Evolutionary conservation across 2,329 filamentous ascomycete species (phyloP).

Genomic region (Diaporthe sp.): DNA sequence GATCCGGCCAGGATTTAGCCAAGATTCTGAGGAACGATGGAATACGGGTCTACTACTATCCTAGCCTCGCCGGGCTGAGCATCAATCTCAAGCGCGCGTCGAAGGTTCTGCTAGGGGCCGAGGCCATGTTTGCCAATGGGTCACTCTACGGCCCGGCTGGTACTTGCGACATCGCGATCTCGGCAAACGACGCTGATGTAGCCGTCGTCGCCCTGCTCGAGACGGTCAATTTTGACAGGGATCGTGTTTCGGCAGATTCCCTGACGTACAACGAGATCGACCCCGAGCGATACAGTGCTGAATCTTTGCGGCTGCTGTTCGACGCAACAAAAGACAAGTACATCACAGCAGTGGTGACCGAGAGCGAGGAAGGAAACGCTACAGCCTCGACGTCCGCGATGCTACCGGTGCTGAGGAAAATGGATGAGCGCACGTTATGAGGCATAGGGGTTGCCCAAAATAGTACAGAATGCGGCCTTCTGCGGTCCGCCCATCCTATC

Average conservation of each 20-base stretch:
- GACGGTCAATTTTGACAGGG: constrained; percentile 91
- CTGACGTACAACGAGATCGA: constrained; percentile 95
- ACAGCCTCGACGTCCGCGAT: constrained; percentile 89
- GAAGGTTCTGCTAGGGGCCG: constrained; percentile 86
- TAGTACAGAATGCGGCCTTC: neutral
- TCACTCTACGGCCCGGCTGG: constrained; percentile 89
- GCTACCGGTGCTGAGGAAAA: constrained; percentile 71
- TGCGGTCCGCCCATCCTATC: neutral
- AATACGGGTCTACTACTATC: constrained; percentile 84
- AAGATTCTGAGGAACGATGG: constrained; percentile 77
- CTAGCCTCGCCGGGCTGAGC: constrained; percentile 81
- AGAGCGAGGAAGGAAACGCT: constrained; percentile 93
- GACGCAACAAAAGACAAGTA: constrained; percentile 92
- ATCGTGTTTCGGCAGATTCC: constrained; percentile 89
- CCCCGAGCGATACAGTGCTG: constrained; percentile 75
- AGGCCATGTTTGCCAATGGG: constrained; percentile 96
- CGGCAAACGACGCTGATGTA: constrained; percentile 80
- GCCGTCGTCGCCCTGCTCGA: constrained; percentile 93
- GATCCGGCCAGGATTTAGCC: constrained; percentile 72
- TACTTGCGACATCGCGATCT: constrained; percentile 88
- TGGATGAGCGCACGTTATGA: constrained; percentile 64
- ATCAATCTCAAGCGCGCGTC: constrained; percentile 77
- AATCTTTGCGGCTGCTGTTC: constrained; percentile 79
- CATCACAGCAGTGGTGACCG: constrained; percentile 90
- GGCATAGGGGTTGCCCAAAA: constrained; percentile 49